phyloP scores from a whole-genome alignment of 2,329 filamentous ascomycete genomes.

The Trichoderma sp. region DNA sequence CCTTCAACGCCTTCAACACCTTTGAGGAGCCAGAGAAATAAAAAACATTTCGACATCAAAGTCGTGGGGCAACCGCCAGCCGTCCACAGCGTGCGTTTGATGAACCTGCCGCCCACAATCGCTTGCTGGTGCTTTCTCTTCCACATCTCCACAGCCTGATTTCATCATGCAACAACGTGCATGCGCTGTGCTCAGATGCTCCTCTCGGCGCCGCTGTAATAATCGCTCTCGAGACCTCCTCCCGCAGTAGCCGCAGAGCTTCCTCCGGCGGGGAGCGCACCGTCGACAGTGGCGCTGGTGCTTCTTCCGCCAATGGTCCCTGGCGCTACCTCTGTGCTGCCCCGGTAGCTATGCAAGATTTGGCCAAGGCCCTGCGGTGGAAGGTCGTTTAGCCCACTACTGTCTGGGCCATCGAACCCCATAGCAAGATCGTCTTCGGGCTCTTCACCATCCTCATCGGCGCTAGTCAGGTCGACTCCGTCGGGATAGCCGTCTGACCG shows the following conservation, averaged over 20 bases:
- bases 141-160: background rate
- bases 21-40: too few species aligned
- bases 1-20: background rate
- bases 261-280: constrained; percentile 35
- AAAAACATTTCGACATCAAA: background rate
- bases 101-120: too few species aligned
- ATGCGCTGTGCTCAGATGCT: background rate
- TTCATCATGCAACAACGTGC: background rate
- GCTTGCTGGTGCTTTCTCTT: background rate
- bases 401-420: constrained; percentile 30
- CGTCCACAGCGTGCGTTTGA: too few species aligned
- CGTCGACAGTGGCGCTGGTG: constrained; percentile 39
- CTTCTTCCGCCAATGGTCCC: constrained; percentile 39
- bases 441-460: constrained; percentile 48
- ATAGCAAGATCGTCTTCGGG: constrained; percentile 44
- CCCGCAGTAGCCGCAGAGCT: constrained; percentile 49
- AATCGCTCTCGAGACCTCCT: constrained; percentile 45
- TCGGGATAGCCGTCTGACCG: constrained; percentile 48
- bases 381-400: background rate
- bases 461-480: constrained; percentile 45
- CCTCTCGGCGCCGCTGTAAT: constrained; percentile 43
- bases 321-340: constrained; percentile 41
- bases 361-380: constrained; percentile 22
- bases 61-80: background rate
- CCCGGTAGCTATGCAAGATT: constrained; percentile 33